Conservation (phyloP, 306 rosid genomes). For the Chamaecrista fasciculata region DNA sequence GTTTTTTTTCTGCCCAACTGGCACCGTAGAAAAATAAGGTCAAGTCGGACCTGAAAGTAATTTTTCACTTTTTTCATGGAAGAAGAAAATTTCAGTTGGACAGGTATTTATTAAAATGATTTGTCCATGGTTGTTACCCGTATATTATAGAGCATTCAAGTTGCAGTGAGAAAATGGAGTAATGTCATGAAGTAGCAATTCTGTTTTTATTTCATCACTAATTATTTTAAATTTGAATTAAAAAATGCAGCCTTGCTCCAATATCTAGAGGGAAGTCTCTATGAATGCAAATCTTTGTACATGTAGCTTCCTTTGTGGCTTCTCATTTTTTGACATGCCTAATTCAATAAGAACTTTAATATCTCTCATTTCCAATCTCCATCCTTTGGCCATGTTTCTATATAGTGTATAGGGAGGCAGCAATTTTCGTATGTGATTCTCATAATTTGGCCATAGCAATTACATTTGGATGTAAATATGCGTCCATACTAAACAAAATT, state of each 20-base stretch:
- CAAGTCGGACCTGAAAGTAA: too few relatives aligned
- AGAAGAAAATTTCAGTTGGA: not conserved
- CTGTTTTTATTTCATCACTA: slow-evolving; percentile 8
- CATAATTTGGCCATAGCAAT: too few relatives aligned
- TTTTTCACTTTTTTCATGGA: too few relatives aligned
- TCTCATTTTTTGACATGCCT: slow-evolving; percentile 13
- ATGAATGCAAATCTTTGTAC: not conserved
- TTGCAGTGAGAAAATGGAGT: not conserved
- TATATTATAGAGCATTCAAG: slow-evolving; percentile 15
- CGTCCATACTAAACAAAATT: too few relatives aligned
- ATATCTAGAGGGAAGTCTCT: slow-evolving; percentile 66
- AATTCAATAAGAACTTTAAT: not conserved
- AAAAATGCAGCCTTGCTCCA: slow-evolving; percentile 73
- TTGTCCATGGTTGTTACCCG: not conserved
- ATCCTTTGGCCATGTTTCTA: not conserved
- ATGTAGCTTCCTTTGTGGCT: slow-evolving; percentile 11
- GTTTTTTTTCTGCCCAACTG: too few relatives aligned
- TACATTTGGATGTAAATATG: too few relatives aligned
- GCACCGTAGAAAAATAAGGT: too few relatives aligned
- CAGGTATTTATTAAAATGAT: not conserved
- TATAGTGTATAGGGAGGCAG: too few relatives aligned
- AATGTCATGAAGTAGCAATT: not conserved
- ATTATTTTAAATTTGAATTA: slow-evolving; percentile 1
- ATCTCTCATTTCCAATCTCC: not conserved
- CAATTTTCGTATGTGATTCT: too few relatives aligned